These are phyloP conservation scores for Xanthoconium purpureum DNA, from an alignment of 768 basidiomycete species.

Conservation along the genomic window DNA sequence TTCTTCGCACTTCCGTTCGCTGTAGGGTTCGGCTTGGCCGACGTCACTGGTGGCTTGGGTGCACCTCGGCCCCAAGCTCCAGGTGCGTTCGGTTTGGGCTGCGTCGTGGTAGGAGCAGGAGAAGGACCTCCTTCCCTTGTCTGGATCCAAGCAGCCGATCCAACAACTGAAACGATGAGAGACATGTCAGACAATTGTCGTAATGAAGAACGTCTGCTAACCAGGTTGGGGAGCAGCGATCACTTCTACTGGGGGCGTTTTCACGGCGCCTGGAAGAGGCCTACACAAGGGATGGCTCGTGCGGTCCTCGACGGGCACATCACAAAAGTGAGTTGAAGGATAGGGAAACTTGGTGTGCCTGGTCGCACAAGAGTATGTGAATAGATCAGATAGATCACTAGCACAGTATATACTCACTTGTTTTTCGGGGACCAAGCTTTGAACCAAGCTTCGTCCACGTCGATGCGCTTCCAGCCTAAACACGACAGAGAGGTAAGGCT, in stretches of 20 bases:
- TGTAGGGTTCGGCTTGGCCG: slow-evolving; percentile 9
- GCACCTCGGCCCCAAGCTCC: slow-evolving; percentile 21
- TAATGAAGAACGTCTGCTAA: slow-evolving; percentile 14
- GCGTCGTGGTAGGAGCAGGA: not conserved
- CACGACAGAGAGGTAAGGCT: not conserved
- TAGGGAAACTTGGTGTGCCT: slow-evolving; percentile 40
- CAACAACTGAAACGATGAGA: slow-evolving; percentile 22
- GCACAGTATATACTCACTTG: slow-evolving; percentile 16
- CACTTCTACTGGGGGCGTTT: slow-evolving; percentile 22
- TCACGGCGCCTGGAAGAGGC: slow-evolving; percentile 38
- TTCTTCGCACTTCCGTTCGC: slow-evolving; percentile 25
- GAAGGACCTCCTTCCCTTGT: slow-evolving; percentile 9
- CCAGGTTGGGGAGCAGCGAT: slow-evolving; percentile 32
- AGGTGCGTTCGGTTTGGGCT: not conserved
- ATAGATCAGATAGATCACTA: not conserved
- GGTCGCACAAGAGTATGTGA: not conserved
- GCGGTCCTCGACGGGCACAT: slow-evolving; percentile 37
- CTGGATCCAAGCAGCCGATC: slow-evolving; percentile 25
- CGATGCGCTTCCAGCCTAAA: slow-evolving; percentile 47
- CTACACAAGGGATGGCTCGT: slow-evolving; percentile 41
- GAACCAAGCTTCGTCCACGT: slow-evolving; percentile 45
- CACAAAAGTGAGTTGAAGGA: slow-evolving; percentile 38
- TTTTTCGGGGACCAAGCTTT: slow-evolving; percentile 23
- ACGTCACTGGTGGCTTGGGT: slow-evolving; percentile 5
- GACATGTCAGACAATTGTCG: slow-evolving; percentile 3